Conservation (phyloP, 331 rosid genomes). For the Cydonia oblonga region DNA sequence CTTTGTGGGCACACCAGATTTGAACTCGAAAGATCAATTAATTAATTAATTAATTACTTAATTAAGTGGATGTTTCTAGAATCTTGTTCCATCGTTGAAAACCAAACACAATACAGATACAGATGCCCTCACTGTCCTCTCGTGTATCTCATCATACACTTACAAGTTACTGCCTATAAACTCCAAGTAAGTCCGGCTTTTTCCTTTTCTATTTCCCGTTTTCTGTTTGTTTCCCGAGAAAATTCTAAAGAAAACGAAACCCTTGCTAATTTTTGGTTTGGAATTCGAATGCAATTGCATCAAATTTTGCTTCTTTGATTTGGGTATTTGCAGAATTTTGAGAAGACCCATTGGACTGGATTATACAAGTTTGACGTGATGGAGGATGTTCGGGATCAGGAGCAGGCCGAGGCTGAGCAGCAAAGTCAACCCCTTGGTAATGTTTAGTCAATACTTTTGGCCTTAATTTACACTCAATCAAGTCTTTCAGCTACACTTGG, state of each 20-base stretch:
- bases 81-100: too few species aligned
- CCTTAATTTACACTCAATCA: too few species aligned
- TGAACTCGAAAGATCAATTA: too few species aligned
- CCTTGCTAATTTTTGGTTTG: background rate
- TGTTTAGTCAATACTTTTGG: too few species aligned
- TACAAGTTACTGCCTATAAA: too few species aligned
- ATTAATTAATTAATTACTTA: too few species aligned
- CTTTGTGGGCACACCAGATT: too few species aligned
- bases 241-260: background rate
- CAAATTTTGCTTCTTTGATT: background rate
- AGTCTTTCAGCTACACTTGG: too few species aligned
- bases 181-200: background rate
- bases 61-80: too few species aligned
- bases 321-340: slow-evolving; percentile 9
- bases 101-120: too few species aligned
- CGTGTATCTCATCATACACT: background rate
- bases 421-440: slow-evolving; percentile 44
- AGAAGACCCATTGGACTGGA: background rate
- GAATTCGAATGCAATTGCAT: background rate
- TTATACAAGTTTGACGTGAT: slow-evolving; percentile 17
- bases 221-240: slow-evolving; percentile 6
- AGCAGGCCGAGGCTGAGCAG: background rate
- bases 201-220: background rate
- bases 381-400: slow-evolving; percentile 43
- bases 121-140: too few species aligned